Evolutionary conservation across 148 eudicot species (phyloP), one percentile per base, ranked within the genome.

Genomic region (Euryodendron excelsum): DNA sequence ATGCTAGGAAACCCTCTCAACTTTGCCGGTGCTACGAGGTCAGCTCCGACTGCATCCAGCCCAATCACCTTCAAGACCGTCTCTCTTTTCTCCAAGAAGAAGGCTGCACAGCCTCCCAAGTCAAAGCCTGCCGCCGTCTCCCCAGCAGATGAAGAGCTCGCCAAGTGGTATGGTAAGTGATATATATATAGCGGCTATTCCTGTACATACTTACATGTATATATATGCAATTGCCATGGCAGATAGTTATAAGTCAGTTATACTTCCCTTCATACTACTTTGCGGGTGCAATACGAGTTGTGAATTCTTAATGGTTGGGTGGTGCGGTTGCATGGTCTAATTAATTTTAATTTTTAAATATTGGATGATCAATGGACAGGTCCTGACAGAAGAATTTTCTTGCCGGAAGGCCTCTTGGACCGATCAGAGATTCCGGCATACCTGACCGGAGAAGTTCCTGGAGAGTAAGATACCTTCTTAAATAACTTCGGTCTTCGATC

Each of bases 381-480:
- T 34, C 99, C 99, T 8, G 99, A 96, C 85, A 91, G 99, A 78
- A 87, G 98, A 84, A 92, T 96, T 72, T 96, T 88, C 90, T 89
- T 96, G 89, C 99, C 99, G 23, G 88, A 86, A 0, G 99, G 99
- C 9, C 89, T 96, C 55, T 85, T 96, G 92, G 99, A 93, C 92
- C 88, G 91, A 61, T 86, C 90, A 18, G 99, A 96, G 59, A 89
- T 96, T 73, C 99, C 99, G 7, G 96, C 89, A 76, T 96, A 96
- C 91, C 91, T 96, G 15, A 91, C 78, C 47, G 99, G 99, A 66
- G 99, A 96, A 93, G 94, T 96, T 55, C 89, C 99, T 60, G 99
- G 98, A 86, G 99, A 96, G 99, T 96, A 88, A 78, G 97, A 45
- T 25, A 55, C 5, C 17, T 44, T 2, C 30, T 21, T 59, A n/a